Evolutionary conservation across 2,329 filamentous ascomycete species (phyloP).

Genomic region (Alternaria ethzedia): DNA sequence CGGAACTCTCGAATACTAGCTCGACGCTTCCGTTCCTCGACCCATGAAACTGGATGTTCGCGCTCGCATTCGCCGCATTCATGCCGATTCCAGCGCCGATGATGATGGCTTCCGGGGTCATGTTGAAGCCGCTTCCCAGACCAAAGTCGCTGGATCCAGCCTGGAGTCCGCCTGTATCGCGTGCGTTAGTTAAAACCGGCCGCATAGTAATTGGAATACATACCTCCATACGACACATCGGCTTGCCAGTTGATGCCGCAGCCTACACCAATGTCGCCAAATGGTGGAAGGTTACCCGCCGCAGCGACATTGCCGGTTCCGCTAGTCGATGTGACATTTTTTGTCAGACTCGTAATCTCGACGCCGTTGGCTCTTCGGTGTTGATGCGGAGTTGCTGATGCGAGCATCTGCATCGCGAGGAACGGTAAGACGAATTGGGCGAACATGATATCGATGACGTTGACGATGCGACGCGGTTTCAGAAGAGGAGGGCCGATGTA

Average conservation of each 20-base stretch:
- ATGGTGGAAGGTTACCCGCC: conserved; percentile 9
- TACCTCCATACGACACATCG: conserved; percentile 14
- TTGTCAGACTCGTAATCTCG: conserved; percentile 5
- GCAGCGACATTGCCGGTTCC: conserved; percentile 16
- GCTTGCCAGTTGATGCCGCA: conserved; percentile 18
- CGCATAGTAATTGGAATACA: not conserved
- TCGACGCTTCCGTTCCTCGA: conserved; percentile 12
- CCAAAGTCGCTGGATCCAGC: conserved; percentile 15
- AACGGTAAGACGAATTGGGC: not conserved
- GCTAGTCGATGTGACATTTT: conserved; percentile 12
- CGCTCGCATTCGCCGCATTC: conserved; percentile 10
- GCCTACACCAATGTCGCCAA: conserved; percentile 16
- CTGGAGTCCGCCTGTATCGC: conserved; percentile 11
- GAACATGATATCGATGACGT: conserved; percentile 1
- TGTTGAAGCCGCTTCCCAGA: conserved; percentile 14
- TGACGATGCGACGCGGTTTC: not conserved
- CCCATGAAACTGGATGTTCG: conserved; percentile 12
- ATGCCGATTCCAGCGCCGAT: conserved; percentile 13
- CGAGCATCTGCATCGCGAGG: conserved; percentile 7
- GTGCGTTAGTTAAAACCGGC: not conserved
- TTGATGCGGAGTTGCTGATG: conserved; percentile 3
- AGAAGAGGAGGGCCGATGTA: not conserved
- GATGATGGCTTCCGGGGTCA: conserved; percentile 1
- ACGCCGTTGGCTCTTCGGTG: not conserved
- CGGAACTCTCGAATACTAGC: conserved; percentile 7